Evolutionary conservation across 768 basidiomycete species (phyloP).

Genomic region (Mycena olivaceomarginata): DNA sequence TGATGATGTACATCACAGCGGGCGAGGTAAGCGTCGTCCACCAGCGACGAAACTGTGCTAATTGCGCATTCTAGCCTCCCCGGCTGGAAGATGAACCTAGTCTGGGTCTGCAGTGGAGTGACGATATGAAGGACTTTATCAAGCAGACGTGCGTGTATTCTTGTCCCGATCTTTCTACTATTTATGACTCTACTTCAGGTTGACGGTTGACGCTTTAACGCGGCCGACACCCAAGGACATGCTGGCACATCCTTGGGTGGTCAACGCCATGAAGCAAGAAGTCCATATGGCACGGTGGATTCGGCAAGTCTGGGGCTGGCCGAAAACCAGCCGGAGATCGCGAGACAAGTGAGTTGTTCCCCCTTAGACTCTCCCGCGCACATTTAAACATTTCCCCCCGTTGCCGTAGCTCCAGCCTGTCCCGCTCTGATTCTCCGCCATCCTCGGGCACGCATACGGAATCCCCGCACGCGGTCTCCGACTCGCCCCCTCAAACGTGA

Average conservation of each 20-base stretch:
- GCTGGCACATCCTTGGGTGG: slow-evolving; percentile 90
- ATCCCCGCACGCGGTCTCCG: not conserved
- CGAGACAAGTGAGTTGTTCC: slow-evolving; percentile 62
- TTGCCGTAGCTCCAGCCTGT: slow-evolving; percentile 8
- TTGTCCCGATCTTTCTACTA: slow-evolving; percentile 13
- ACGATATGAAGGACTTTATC: slow-evolving; percentile 95
- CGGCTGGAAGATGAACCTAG: slow-evolving; percentile 85
- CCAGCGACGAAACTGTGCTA: slow-evolving; percentile 30
- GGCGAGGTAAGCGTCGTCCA: slow-evolving; percentile 73
- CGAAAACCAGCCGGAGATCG: slow-evolving; percentile 66
- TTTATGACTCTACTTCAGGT: slow-evolving; percentile 62
- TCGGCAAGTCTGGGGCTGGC: slow-evolving; percentile 89
- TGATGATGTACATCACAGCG: slow-evolving; percentile 92
- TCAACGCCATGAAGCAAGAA: slow-evolving; percentile 84
- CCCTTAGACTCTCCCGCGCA: not conserved
- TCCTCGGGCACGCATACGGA: slow-evolving; percentile 14
- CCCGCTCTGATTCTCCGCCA: slow-evolving; percentile 34
- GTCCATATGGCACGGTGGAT: slow-evolving; percentile 95
- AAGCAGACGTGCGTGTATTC: slow-evolving; percentile 80
- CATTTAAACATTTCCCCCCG: not conserved
- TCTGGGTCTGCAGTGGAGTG: slow-evolving; percentile 80
- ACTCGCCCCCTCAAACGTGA: slow-evolving; percentile 3
- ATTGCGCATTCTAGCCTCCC: slow-evolving; percentile 75
- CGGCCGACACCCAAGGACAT: slow-evolving; percentile 91
- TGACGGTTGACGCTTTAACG: slow-evolving; percentile 79